Base-by-base conservation (phyloP, 1,139 yeast species). In the Geotrichum australiense region DNA sequence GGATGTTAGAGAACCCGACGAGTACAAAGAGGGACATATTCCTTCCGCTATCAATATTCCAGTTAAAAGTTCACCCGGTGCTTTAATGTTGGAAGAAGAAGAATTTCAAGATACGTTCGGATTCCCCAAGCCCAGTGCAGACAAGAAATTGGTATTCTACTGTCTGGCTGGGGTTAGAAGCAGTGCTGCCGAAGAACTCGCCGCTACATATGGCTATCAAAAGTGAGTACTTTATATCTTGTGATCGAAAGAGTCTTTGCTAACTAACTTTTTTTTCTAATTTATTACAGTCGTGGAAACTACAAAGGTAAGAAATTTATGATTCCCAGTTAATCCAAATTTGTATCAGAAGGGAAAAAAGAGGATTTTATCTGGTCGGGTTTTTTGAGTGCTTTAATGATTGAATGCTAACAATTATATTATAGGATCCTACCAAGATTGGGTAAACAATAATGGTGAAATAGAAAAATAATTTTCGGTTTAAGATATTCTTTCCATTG, bases 161-260 rank as follows among this genome's bases (percentile, higher is more conserved):
- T 91, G 98, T 65, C 76, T 83, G 45, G 95, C 85, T 4, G 98
- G 98, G 42, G 84, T 87, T 37, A 78, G 98, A 67, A 82, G 94
- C 32, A 73, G 87, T 36, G 86, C 87, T 46, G 93, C 96, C 34
- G 96, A 87, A 58, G 94, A 84, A 56, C 70, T 89, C 57, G 98
- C 97, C 20, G 76, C 78, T 50, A 82, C 94, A 24, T 84, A 80
- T 64, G 98, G 97, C 14, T 91, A 87, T 64, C 69, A 74, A 47
- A 74, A 82, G 55, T 55, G 38, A 42, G 58, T 43, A 14, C 16
- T 15, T 21, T 26, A 10, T 11, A n/a, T 5, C 16, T n/a, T n/a
- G 11, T 5, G n/a, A 28, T 14, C 10, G 18, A 10, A 7, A 24
- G 27, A 24, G 22, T 18, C 21, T 34, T 23, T 22, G 12, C 34